phyloP scores from a whole-genome alignment of 805 yeast genomes.

The Scheffersomyces amazonensis region DNA sequence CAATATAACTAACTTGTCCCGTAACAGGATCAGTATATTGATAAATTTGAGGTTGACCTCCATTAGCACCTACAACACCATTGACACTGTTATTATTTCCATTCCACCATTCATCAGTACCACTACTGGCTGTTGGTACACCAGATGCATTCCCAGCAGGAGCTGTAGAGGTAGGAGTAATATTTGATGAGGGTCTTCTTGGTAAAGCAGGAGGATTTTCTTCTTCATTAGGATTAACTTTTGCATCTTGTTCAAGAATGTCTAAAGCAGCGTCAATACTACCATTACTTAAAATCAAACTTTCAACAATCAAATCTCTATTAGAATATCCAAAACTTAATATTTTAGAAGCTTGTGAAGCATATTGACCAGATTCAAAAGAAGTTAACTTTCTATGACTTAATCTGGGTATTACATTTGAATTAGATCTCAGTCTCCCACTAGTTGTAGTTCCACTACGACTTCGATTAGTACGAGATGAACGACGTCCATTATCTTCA shows the following conservation, averaged over 20 bases:
- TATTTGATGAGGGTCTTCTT: constrained; percentile 32
- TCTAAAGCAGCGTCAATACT: constrained; percentile 58
- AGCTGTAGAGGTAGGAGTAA: too few relatives aligned
- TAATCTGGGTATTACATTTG: constrained; percentile 34
- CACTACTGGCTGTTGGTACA: constrained; percentile 3
- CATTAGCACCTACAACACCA: constrained; percentile 10
- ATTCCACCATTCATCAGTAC: constrained; percentile 12
- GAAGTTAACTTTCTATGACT: constrained; percentile 52
- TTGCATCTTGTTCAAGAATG: constrained; percentile 44
- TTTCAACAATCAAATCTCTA: constrained; percentile 59
- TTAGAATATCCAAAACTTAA: constrained; percentile 54
- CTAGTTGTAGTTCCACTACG: constrained; percentile 3
- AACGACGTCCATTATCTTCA: constrained; percentile 2
- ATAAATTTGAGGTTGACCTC: constrained; percentile 45
- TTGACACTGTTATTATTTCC: background rate
- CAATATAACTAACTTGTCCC: constrained; percentile 65
- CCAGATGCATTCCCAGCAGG: constrained; percentile 15
- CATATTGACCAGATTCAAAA: constrained; percentile 51
- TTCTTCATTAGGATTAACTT: constrained; percentile 30
- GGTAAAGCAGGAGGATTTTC: constrained; percentile 51
- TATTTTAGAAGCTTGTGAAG: constrained; percentile 44
- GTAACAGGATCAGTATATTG: constrained; percentile 74
- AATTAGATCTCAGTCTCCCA: constrained; percentile 18
- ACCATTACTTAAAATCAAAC: constrained; percentile 58
- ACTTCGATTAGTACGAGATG: background rate